Base-by-base conservation (phyloP, 441 rosid species). In the Gossypium trilobum region DNA sequence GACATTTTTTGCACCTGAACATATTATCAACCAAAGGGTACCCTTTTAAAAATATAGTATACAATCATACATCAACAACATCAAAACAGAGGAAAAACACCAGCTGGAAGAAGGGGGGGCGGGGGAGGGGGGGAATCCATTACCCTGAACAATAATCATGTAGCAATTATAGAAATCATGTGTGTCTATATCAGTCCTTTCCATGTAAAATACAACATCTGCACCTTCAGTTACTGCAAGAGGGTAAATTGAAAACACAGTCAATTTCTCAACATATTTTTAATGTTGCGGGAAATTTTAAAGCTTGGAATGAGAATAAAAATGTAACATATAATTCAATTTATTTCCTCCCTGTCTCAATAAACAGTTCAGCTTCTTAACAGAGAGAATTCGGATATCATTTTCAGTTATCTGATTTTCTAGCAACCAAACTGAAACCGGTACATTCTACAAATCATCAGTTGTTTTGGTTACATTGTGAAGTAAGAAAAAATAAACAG, bases 61-160 rank as follows among this genome's bases (percentile, higher is more conserved):
- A 48, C 9, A 50, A 48, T 25, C 50, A 25, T 51, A 51, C 8
- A 29, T 31, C 60, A 9, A 50, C 46, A 68, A 50, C 46, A 51
- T 23, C 27, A 51, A 68, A 29, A 29, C 10, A 29, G 14, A 10
- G 56, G 27, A 25, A 25, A 25, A 25, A 25, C 27, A 25, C 27
- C 27, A 25, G 27, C 23, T 10, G 22, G 14, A 14, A 50, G 16
- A 7, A 23, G 25, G 23, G 13, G 36, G 36, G 36, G 36, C 5
- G 6, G 1, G 5, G 33, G 31, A 27, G 5, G 8, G 8, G 13
- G 11, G 9, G 20, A 23, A 25, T 11, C 33, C 62, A 20, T 63
- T 77, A 93, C 98, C 97, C 88, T 94, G 90, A 79, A 94, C 95
- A 3, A 94, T 69, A 79, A 80, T 75, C 87, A 76, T 85, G 84